phyloP scores from a whole-genome alignment of 2,329 filamentous ascomycete genomes.

The Pseudocercospora eumusae region DNA sequence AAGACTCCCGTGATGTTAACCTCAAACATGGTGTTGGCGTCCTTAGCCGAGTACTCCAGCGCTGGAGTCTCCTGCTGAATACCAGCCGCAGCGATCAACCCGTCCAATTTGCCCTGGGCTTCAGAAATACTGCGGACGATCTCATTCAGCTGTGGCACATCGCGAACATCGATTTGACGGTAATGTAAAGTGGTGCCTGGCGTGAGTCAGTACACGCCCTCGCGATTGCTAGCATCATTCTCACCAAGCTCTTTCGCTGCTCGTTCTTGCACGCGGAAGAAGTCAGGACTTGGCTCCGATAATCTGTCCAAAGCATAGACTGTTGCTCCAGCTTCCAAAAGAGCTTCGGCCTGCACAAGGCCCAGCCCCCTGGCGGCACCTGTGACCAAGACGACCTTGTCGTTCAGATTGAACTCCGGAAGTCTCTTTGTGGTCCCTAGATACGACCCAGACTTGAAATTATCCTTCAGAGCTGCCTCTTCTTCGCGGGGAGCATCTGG shows the following conservation, averaged over 20 bases:
- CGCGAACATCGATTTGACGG: constrained; percentile 76
- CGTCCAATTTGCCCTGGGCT: constrained; percentile 72
- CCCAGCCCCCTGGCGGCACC: constrained; percentile 66
- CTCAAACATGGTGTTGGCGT: constrained; percentile 64
- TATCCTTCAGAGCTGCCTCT: constrained; percentile 36
- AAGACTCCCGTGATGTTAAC: constrained; percentile 59
- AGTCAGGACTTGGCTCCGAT: constrained; percentile 60
- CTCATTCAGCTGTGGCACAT: constrained; percentile 66
- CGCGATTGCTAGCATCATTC: constrained; percentile 3
- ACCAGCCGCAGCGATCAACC: constrained; percentile 71
- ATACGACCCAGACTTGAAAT: constrained; percentile 35
- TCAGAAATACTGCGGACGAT: constrained; percentile 69
- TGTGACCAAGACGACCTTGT: constrained; percentile 20
- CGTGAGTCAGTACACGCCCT: neutral
- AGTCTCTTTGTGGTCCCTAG: constrained; percentile 49
- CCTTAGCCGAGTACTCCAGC: constrained; percentile 70
- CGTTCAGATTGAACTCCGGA: constrained; percentile 72
- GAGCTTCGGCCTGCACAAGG: constrained; percentile 70
- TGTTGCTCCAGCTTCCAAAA: constrained; percentile 73
- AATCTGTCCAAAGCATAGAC: constrained; percentile 69
- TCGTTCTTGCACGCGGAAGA: constrained; percentile 64
- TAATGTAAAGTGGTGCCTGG: constrained; percentile 65
- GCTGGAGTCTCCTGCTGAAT: constrained; percentile 83
- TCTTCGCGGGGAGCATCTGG: constrained; percentile 39
- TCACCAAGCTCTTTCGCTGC: constrained; percentile 63